Evolutionary conservation across 2,329 filamentous ascomycete genomes (phyloP).

Genomic region (Daldinia sp.): DNA sequence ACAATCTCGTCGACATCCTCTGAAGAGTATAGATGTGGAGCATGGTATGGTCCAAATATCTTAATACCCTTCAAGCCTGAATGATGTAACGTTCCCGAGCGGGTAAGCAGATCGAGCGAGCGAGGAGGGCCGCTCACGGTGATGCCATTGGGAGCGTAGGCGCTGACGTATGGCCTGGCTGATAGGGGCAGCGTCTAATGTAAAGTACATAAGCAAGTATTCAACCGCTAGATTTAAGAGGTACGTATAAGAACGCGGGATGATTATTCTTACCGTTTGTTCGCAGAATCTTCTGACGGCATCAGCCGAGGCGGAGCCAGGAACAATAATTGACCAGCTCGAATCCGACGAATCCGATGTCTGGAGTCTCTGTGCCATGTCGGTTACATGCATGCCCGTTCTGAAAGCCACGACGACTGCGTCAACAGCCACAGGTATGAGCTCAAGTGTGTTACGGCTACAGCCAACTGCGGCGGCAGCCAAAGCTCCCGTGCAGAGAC

Average conservation of each 20-base stretch:
- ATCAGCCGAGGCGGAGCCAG: conserved; percentile 38
- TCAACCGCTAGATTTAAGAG: neutral
- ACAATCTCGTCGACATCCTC: conserved; percentile 39
- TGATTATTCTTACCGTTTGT: conserved; percentile 25
- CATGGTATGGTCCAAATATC: conserved; percentile 51
- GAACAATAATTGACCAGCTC: conserved; percentile 45
- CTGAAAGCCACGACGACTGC: conserved; percentile 50
- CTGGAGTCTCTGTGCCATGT: conserved; percentile 31
- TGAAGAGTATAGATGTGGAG: conserved; percentile 47
- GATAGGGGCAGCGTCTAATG: conserved; percentile 30
- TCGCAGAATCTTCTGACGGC: conserved; percentile 34
- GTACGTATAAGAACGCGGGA: neutral
- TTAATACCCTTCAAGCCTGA: conserved; percentile 55
- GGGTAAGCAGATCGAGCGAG: conserved; percentile 24
- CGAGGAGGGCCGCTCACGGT: conserved; percentile 39
- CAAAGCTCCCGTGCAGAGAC: conserved; percentile 51
- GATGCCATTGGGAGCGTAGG: conserved; percentile 33
- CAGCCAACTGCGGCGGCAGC: conserved; percentile 51
- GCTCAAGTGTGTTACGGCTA: conserved; percentile 46
- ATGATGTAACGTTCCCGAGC: conserved; percentile 25
- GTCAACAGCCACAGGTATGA: conserved; percentile 50
- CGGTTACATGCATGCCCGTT: conserved; percentile 45
- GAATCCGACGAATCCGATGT: conserved; percentile 17
- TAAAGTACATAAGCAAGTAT: neutral
- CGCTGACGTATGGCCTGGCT: conserved; percentile 34